Base-by-base conservation (phyloP, 331 rosid species). In the Pyrus hybrid region DNA sequence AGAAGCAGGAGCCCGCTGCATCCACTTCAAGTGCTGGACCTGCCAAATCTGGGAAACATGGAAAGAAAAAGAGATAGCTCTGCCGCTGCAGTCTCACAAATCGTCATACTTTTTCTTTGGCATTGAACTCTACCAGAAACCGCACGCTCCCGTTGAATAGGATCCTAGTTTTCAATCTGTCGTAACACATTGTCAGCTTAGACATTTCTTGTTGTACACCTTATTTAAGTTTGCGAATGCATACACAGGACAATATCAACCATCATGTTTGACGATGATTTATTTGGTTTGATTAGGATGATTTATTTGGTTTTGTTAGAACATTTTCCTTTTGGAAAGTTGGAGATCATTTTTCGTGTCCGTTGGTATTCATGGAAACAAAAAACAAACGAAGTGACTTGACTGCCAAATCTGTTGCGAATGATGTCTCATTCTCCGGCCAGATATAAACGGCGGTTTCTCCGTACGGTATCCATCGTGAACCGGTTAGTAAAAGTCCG, bases 21-120 rank as follows among this genome's bases (percentile, higher is more conserved):
- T 71, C 88, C 4, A 6, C 85, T 1, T 77, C 88, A 26, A 74
- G 76, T 54, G 78, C 88, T 54, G 86, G 81, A 53, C 33, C 88
- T 68, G 67, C 90, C 49, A 87, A 87, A 75, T 76, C 87, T 37
- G 82, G 81, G 43, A 87, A 87, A 80, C 82, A 80, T 56, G 88
- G 88, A 10, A 80, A 70, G 79, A 84, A 84, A 69, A 84, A 77
- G 84, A 84, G 87, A 80, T 82, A 58, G 64, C 64, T 22, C 16
- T 8, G 43, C 43, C 2, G 43, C 43, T 37, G 43, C 43, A 35
- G 17, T 49, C 28, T 72, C 20, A 58, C 67, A 58, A 3, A 57
- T 72, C 14, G 1, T 23, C 41, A 4, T 17, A 63, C 13, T 4
- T 17, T 63, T 2, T 1, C 12, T 13, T 61, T 5, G 66, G 16